Evolutionary conservation across 345 rosid species (phyloP), one percentile per base, ranked within the genome.

Genomic region (Aethionema arabicum): DNA sequence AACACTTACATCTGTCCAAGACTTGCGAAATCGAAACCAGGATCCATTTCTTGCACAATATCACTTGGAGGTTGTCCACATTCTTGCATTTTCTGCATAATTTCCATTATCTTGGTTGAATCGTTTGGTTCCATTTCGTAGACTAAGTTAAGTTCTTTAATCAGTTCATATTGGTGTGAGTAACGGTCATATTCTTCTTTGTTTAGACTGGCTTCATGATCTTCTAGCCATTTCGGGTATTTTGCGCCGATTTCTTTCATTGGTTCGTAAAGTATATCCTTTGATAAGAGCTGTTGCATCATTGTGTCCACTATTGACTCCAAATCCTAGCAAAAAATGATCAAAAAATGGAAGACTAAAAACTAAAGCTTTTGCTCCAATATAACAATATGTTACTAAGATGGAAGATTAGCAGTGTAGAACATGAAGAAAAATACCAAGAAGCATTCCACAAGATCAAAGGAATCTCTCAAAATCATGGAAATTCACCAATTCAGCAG

Each of bases 11-110:
- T 37, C 68, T 85, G 95, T 41, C 91, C 88, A 35, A 95, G 85
- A 69, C 60, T 83, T 9, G 96, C 72, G 8, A 88, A 71, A 74
- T 87, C 96, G 37, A 90, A 83, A 29, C 92, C 96, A 44, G 95
- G 97, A 64, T 88, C 82, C 61, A 95, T 80, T 83, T 90, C 96
- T 63, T 82, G 92, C 55, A 95, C 85, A 58, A 95, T 88, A 49
- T 95, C 98, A 53, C 80, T 81, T 2, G 99, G 99, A 40, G 99
- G 98, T 63, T 95, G 96, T 43, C 99, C 99, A 49, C 96, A 95
- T 59, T 95, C 99, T 78, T 95, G 99, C 99, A 95, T 90, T 72
- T 87, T 90, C 80, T 87, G 99, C 99, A 95, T 86, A 15, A 95
- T 88, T 52, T 90, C 96, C 49, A 85, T 80, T 29, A 95, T 88